phyloP scores from a whole-genome alignment of 495 filamentous ascomycete genomes.

The Xylaria longipes region DNA sequence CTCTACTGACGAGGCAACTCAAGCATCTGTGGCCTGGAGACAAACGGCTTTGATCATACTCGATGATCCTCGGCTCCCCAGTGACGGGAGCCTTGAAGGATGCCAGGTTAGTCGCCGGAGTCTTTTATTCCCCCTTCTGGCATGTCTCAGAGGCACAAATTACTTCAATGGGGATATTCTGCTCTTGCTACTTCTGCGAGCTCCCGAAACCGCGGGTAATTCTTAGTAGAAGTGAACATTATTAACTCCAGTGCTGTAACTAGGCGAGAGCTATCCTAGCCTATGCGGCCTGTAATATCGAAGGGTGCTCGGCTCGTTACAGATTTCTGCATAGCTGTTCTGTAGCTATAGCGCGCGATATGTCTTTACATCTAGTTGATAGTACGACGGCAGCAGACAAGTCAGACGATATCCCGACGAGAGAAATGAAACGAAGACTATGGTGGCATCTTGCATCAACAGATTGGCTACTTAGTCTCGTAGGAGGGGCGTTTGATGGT shows the following conservation, averaged over 20 bases:
- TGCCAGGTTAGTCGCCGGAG: no score
- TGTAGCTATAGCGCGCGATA: slow-evolving; percentile 45
- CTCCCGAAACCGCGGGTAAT: no score
- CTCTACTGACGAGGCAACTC: slow-evolving; percentile 41
- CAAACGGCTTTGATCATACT: slow-evolving; percentile 48
- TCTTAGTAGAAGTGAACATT: no score
- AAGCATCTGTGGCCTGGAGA: slow-evolving; percentile 45
- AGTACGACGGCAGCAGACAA: slow-evolving; percentile 34
- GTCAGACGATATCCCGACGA: slow-evolving; percentile 33
- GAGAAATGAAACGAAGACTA: slow-evolving; percentile 54
- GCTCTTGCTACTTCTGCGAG: no score
- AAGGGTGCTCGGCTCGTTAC: slow-evolving; percentile 48
- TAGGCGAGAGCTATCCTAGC: slow-evolving; percentile 47
- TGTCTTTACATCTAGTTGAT: slow-evolving; percentile 53
- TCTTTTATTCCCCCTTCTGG: no score
- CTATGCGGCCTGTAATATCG: slow-evolving; percentile 48
- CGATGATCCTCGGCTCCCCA: slow-evolving; percentile 41
- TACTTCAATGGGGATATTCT: no score
- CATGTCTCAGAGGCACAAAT: no score
- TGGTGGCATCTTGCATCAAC: slow-evolving; percentile 58
- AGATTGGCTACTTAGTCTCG: slow-evolving; percentile 52
- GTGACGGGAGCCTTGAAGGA: slow-evolving; percentile 46
- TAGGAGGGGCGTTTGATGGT: slow-evolving; percentile 47
- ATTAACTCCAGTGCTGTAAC: no score
- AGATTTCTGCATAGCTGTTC: slow-evolving; percentile 41